Percentiles rank a stretch among this genome's conserved stretches.
phyloP scores from a whole-genome alignment of 176 grass and related monocot genomes.

The Oryza australiensis region DNA sequence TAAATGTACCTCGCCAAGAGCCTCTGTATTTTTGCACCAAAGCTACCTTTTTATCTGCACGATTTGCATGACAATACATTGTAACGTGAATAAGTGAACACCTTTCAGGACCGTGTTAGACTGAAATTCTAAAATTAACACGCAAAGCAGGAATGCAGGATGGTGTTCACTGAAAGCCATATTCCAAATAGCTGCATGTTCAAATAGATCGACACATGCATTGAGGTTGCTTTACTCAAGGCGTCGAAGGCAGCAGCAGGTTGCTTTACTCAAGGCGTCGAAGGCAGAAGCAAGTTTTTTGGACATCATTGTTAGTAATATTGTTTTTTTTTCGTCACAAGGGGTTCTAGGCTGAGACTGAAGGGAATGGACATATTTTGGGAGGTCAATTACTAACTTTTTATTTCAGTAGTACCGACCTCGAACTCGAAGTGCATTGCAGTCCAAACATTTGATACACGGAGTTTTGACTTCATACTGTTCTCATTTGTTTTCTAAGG shows the following conservation, averaged over 20 bases:
- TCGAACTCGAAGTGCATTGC: not conserved
- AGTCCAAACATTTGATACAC: not conserved
- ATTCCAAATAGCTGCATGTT: not conserved
- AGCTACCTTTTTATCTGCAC: constrained; percentile 42
- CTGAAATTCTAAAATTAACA: not conserved
- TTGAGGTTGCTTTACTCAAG: constrained; percentile 2
- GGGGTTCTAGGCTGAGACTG: not conserved
- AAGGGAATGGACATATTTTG: not conserved
- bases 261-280: not conserved
- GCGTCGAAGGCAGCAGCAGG: not conserved
- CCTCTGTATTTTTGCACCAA: constrained; percentile 40
- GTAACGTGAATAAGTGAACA: not conserved
- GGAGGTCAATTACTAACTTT: not conserved
- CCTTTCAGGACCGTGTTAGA: not conserved
- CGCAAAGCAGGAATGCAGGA: too few relatives aligned
- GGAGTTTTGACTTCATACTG: not conserved
- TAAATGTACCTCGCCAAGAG: constrained; percentile 36
- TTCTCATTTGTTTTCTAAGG: not conserved
- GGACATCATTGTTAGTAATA: not conserved
- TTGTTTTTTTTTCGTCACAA: not conserved
- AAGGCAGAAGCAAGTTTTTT: not conserved
- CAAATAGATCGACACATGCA: not conserved
- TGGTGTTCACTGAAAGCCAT: not conserved
- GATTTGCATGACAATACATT: constrained; percentile 10
- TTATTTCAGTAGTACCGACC: not conserved